Evolutionary conservation across 768 basidiomycete genomes (phyloP), one percentile per base, ranked within the genome.

Genomic region (Boletus reticulatus): DNA sequence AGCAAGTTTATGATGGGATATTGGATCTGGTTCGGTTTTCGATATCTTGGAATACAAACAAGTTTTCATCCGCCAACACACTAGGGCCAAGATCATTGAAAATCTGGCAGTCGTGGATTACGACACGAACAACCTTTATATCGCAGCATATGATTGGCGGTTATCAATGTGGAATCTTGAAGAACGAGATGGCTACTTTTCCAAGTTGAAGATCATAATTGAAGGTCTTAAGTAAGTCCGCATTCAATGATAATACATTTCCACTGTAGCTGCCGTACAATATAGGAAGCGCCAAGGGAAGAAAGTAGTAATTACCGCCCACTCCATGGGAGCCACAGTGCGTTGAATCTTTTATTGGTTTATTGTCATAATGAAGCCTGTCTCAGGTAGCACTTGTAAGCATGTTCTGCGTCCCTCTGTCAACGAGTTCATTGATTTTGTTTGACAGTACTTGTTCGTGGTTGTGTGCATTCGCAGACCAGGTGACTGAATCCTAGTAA

Each of bases 31-130:
- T 87, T 64, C 50, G 74, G 22, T 50, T 38, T 53, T 34, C 27
- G n/a, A 19, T 8, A 4, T 34, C n/a, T 14, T 39, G 1, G 1
- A 20, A 39, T 17, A 12, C 24, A 22, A 27, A 13, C 12, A 22
- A 32, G 22, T 27, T n/a, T 37, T 55, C 29, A 51, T 44, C 17
- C 3, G 17, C 42, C 43, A 22, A 36, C 22, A 4, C 4, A 24
- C 24, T 19, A 89, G 89, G 89, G 85, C 88, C 1, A 94, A 95
- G 71, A 90, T 97, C 49, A 84, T 98, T 11, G 91, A 98, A 72
- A 98, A 99, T 62, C 79, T 98, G 3, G 94, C 96, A 0, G 92
- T 88, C 1, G 82, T 98, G 19, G 89, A 88, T 65, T 98, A 98
- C 64, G 95, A 98, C 63, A 89, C 91, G 0, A 92, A 94, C 62